Evolutionary conservation across 352 stramenopile genomes (phyloP), one percentile per base, ranked within the genome.

Genomic region (Thraustotheca clavata): DNA sequence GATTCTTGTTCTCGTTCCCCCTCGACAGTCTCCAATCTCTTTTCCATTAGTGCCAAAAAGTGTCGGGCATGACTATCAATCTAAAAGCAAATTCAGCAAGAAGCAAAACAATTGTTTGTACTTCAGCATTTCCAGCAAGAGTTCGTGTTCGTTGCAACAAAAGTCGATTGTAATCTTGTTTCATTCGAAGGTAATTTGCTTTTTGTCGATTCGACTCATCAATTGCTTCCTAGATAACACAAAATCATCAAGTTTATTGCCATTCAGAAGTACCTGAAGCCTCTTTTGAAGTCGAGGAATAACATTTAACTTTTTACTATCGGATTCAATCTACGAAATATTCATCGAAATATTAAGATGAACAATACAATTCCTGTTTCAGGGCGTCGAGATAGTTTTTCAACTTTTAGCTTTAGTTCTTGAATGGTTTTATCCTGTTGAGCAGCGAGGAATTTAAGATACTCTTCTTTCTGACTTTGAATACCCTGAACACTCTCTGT

Each of bases 401-500:
- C 66, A 39, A 84, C 71, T 20, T 75, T 73, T 20, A 70, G 49
- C 52, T 80, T 78, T 22, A 84, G 65, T 36, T 70, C 61, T 9
- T 59, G 41, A 60, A 84, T 81, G 18, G 72, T 81, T 50, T 73
- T 74, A 55, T 81, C 76, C 55, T 84, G 76, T 52, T 84, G 74
- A 0, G 76, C 71, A 0, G 76, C 76, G 31, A 84, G 48, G 35
- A 77, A 72, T 2, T 72, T 73, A 18, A 84, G 67, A 33, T 76
- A 79, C 1, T 76, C 73, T 38, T 80, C 70, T 46, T 84, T 74
- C 43, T 81, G 72, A 27, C 69, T 26, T 27, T 77, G 73, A 54
- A 83, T 76, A 0, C 67, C 72, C 4, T 68, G 62, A 38, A 80
- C 54, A 3, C 50, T 71, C 26, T 67, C 69, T 35, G 63, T 27